Conservation (phyloP, 371 early-diverging fungal species). For the Haplosporangium sp. region DNA sequence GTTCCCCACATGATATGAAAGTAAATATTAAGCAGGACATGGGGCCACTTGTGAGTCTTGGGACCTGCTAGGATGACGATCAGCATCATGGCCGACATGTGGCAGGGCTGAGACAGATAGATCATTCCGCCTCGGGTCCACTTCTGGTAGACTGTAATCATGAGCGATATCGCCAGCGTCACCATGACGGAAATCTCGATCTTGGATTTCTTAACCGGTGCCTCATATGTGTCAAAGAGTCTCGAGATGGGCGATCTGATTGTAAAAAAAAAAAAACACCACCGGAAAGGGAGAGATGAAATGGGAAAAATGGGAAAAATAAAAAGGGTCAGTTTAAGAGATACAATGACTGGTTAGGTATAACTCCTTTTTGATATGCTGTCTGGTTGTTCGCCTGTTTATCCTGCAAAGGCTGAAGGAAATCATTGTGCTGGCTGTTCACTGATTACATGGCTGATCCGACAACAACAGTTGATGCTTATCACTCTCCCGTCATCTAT, state of each 20-base stretch:
- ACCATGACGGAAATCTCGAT: constrained; percentile 59
- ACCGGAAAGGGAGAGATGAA: no score
- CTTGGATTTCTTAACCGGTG: constrained; percentile 42
- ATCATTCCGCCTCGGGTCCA: constrained; percentile 59
- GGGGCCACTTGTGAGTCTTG: constrained; percentile 58
- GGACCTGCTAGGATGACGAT: constrained; percentile 61
- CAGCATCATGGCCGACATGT: constrained; percentile 67
- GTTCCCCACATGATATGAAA: constrained; percentile 72
- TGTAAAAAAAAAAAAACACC: constrained; percentile 21
- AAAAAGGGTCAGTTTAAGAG: not conserved
- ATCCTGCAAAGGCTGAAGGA: no score
- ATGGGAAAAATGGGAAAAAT: no score
- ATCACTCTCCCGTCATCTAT: no score
- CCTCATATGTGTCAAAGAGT: constrained; percentile 23
- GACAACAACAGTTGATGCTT: no score
- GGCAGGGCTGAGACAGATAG: constrained; percentile 74
- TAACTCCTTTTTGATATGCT: not conserved
- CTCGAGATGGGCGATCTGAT: constrained; percentile 51
- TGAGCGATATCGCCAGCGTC: constrained; percentile 56
- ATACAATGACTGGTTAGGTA: not conserved
- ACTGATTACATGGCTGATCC: no score
- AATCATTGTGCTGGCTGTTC: no score
- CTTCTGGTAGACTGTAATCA: constrained; percentile 63
- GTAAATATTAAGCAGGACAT: constrained; percentile 69
- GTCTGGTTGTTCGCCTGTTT: no score